A percentile compares a stretch with the other conserved stretches of the same genome.
Evolutionary conservation across 208 protist genomes (phyloP).

Genomic region (Acanthamoeba lenticulata): DNA sequence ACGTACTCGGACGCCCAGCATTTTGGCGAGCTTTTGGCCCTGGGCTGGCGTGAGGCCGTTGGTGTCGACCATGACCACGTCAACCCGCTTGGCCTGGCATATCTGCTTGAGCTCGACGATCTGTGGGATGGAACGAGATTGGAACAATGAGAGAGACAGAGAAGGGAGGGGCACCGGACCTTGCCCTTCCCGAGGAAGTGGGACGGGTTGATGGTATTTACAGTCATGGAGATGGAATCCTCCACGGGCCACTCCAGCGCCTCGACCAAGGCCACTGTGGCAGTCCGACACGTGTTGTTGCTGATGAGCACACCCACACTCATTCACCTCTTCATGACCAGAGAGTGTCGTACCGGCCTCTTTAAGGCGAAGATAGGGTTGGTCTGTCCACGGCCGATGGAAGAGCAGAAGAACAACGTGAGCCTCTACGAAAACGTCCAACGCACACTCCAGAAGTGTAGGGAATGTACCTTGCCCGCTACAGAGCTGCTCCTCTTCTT

Average conservation of each 20-base stretch:
- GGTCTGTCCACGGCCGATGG: background rate
- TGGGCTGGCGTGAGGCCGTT: conserved; percentile 25
- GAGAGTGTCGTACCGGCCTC: conserved; percentile 50
- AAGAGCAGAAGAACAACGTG: background rate
- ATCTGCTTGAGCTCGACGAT: background rate
- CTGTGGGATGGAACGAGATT: background rate
- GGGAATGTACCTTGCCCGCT: background rate
- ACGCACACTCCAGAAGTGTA: background rate
- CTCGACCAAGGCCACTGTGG: conserved; percentile 19
- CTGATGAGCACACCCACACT: no score
- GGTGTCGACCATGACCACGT: conserved; percentile 26
- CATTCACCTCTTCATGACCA: no score
- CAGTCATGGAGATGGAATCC: background rate
- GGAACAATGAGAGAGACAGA: background rate
- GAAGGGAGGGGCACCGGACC: background rate
- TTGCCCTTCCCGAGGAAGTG: conserved; percentile 65
- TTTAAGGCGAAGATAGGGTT: conserved; percentile 25
- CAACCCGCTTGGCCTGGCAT: background rate
- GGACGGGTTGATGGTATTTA: conserved; percentile 46
- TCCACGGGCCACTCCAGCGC: conserved; percentile 34
- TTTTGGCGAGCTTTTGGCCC: conserved; percentile 32
- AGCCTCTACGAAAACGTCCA: background rate
- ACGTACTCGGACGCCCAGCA: background rate
- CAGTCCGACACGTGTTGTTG: background rate
- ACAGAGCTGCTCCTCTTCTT: conserved; percentile 25